Conservation (phyloP, 108 stramenopile genomes). For the Thalassiosira profunda region DNA sequence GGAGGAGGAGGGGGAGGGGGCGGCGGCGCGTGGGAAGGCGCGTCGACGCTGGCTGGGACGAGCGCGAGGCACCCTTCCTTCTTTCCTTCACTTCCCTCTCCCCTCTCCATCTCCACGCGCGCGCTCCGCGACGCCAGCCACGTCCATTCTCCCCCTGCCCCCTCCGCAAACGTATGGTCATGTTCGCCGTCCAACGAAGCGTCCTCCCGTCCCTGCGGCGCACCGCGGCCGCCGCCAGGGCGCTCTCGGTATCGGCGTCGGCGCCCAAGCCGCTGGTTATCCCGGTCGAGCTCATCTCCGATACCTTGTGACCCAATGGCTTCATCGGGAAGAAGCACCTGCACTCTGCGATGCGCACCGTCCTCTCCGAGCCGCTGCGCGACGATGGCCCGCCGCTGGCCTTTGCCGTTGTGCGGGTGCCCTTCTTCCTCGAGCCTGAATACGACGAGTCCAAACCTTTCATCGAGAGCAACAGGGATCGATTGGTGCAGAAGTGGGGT, state of each 20-base stretch:
- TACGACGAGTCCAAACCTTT: slow-evolving; percentile 74
- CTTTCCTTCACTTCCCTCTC: too few relatives aligned
- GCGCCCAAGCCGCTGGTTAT: slow-evolving; percentile 48
- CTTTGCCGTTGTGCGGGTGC: slow-evolving; percentile 83
- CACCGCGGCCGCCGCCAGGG: neutral
- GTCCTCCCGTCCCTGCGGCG: neutral
- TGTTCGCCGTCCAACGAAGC: neutral
- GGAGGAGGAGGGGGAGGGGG: too few relatives aligned
- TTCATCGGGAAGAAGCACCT: slow-evolving; percentile 91
- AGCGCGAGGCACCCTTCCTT: too few relatives aligned
- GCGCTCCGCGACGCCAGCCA: too few relatives aligned
- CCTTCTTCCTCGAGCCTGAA: slow-evolving; percentile 87
- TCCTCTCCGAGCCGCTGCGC: slow-evolving; percentile 59
- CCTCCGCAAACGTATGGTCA: too few relatives aligned
- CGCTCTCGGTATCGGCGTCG: neutral
- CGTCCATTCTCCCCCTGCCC: too few relatives aligned
- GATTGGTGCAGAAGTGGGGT: slow-evolving; percentile 86
- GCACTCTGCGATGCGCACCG: slow-evolving; percentile 65
- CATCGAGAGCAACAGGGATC: slow-evolving; percentile 83
- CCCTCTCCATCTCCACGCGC: too few relatives aligned
- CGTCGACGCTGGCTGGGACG: too few relatives aligned
- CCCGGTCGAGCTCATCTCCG: slow-evolving; percentile 75
- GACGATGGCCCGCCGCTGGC: slow-evolving; percentile 50
- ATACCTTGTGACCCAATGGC: slow-evolving; percentile 88
- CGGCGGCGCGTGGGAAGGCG: too few relatives aligned